phyloP scores from a whole-genome alignment of 441 rosid genomes.

The Populus trichocarpa region DNA sequence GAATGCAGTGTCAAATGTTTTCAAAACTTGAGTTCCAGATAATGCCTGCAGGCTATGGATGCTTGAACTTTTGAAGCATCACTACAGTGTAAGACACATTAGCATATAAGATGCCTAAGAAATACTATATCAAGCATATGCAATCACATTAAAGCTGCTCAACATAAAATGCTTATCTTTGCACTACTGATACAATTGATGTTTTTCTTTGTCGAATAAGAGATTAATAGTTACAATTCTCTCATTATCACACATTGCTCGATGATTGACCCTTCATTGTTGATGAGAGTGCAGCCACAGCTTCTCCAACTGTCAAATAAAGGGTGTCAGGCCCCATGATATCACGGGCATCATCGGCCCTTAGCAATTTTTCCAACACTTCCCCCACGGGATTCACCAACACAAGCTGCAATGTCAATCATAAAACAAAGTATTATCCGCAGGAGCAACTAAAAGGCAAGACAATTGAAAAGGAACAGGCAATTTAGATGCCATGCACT shows the following conservation, averaged over 20 bases:
- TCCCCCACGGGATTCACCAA: conserved; percentile 88
- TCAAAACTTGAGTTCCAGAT: not conserved
- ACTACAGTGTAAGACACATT: not conserved
- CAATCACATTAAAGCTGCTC: not conserved
- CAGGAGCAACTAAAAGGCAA: not conserved
- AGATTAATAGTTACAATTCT: not conserved
- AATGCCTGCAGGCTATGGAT: not conserved
- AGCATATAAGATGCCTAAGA: not conserved
- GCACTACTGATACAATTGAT: not conserved
- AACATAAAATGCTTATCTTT: not conserved
- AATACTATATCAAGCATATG: not conserved
- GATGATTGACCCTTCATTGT: conserved; percentile 45
- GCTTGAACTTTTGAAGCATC: not conserved
- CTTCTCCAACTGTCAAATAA: conserved; percentile 79
- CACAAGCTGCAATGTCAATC: conserved; percentile 52
- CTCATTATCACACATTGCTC: conserved; percentile 33
- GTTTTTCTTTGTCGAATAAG: not conserved
- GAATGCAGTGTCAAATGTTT: not conserved
- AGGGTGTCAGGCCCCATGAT: conserved; percentile 55
- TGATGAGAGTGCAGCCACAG: conserved; percentile 67
- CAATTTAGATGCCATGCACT: conserved; percentile 7
- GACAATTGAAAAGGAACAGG: not conserved
- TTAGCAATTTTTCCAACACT: conserved; percentile 75
- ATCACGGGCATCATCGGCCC: conserved; percentile 46
- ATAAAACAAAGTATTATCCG: not conserved